Percentiles rank a stretch among this genome's conserved stretches.
Evolutionary conservation across 1,139 yeast genomes (phyloP).

Genomic region (Hyphopichia pseudoburtonii): DNA sequence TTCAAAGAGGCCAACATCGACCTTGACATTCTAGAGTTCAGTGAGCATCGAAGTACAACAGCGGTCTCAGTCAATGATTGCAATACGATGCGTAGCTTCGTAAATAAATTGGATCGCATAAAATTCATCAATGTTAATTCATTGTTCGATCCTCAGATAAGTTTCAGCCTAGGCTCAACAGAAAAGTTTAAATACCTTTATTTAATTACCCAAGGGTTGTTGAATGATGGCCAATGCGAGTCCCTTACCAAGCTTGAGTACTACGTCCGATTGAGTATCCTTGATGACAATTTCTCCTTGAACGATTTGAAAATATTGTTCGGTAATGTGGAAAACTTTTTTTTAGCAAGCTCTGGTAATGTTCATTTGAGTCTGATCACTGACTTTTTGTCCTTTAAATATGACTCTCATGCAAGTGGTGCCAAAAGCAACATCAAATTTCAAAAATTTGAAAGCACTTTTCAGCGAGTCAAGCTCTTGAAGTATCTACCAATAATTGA

Average conservation of each 20-base stretch:
- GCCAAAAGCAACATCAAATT: slow-evolving; percentile 1
- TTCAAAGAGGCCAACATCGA: slow-evolving; percentile 7
- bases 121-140: slow-evolving; percentile 14
- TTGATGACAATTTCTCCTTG: slow-evolving; percentile 16
- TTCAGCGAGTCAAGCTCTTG: slow-evolving; percentile 11
- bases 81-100: slow-evolving; percentile 18
- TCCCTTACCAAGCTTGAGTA: slow-evolving; percentile 15
- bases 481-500: slow-evolving; percentile 7
- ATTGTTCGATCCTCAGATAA: slow-evolving; percentile 9
- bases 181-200: slow-evolving; percentile 8
- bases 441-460: slow-evolving; percentile 6
- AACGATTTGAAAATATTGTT: slow-evolving; percentile 12
- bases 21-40: slow-evolving; percentile 12
- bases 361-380: slow-evolving; percentile 15
- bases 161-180: not conserved
- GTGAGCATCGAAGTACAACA: slow-evolving; percentile 1
- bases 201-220: slow-evolving; percentile 8
- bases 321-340: slow-evolving; percentile 10
- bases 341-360: slow-evolving; percentile 10
- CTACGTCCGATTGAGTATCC: slow-evolving; percentile 16
- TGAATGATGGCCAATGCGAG: slow-evolving; percentile 2
- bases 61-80: slow-evolving; percentile 16
- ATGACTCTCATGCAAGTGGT: slow-evolving; percentile 8
- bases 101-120: slow-evolving; percentile 15
- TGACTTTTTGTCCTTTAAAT: slow-evolving; percentile 13